Evolutionary conservation across 805 yeast species (phyloP), one percentile per base, ranked within the genome.

Genomic region (Teunomyces aglyptinius): DNA sequence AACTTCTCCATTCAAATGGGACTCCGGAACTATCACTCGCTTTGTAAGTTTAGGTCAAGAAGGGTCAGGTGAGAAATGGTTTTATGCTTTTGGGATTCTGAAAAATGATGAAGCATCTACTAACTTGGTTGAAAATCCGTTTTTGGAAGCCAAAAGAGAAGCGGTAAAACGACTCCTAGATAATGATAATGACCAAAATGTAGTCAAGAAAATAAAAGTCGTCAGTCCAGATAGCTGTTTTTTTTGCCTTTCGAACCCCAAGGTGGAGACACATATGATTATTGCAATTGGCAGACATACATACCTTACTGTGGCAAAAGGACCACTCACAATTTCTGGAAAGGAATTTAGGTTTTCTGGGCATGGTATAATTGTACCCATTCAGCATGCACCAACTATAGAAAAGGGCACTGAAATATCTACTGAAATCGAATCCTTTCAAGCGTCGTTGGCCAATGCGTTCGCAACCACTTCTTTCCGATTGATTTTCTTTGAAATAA

Each of bases 161-260:
- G 38, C 31, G 6, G 32, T 22, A n/a, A 53, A 54, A 33, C 45
- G 59, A 35, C 27, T 50, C 10, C 20, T 35, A 4, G 58, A 58
- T 31, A 49, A 40, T 10, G 45, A 29, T 43, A 48, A 12, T 2
- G 54, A 50, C 2, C 35, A 41, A 13, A 13, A 4, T 33, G 41
- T 12, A 10, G n/a, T 29, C 20, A 70, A 69, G 52, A 64, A 68
- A 45, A 48, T 51, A n/a, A 67, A 65, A 48, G 64, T 59, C 0
- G 80, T 87, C 2, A 59, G 75, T 0, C 89, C 92, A 0, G 71
- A 70, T 11, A 65, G 71, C 38, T 90, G 97, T 59, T 90, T 87
- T 65, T 88, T 90, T 58, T 90, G 97, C 60, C 74, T 90, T 15
- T 80, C 92, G 1, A 89, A 88, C 57, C 86, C 96, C 0, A 77